Evolutionary conservation across 352 stramenopile genomes (phyloP).

Genomic region (Aphanomyces euteiches): DNA sequence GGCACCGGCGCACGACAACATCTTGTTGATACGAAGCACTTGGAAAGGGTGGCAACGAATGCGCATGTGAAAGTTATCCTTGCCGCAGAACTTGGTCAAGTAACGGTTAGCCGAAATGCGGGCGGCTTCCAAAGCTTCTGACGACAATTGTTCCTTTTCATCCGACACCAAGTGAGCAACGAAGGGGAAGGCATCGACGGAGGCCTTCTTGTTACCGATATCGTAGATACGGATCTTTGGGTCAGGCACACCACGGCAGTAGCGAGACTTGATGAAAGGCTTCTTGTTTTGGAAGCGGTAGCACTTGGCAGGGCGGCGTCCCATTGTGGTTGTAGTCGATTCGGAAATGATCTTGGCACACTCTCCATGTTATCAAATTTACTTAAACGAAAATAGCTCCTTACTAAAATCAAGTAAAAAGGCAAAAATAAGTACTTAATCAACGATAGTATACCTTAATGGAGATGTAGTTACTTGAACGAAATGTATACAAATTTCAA

Average conservation of each 20-base stretch:
- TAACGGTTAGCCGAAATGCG: slow-evolving; percentile 99
- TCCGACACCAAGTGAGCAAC: slow-evolving; percentile 95
- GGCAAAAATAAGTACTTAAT: too few species aligned
- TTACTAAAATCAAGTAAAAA: too few species aligned
- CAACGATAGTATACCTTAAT: too few species aligned
- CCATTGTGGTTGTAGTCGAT: slow-evolving; percentile 43
- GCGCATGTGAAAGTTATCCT: slow-evolving; percentile 99
- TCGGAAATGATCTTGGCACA: neutral
- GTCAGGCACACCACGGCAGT: slow-evolving; percentile 98
- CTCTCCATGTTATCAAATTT: too few species aligned
- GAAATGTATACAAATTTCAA: too few species aligned
- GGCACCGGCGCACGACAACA: slow-evolving; percentile 99
- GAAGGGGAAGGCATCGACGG: slow-evolving; percentile 98
- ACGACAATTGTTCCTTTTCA: slow-evolving; percentile 94
- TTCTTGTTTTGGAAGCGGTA: slow-evolving; percentile 99
- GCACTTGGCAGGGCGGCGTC: slow-evolving; percentile 95
- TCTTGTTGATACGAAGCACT: slow-evolving; percentile 99
- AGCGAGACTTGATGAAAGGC: slow-evolving; percentile 99
- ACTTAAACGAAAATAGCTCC: too few species aligned
- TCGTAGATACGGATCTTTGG: slow-evolving; percentile 99
- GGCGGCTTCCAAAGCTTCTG: slow-evolving; percentile 96
- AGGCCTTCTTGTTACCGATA: slow-evolving; percentile 97
- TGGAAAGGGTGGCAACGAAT: slow-evolving; percentile 99
- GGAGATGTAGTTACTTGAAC: too few species aligned
- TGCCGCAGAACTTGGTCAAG: slow-evolving; percentile 96